Percentiles rank a stretch among this genome's conserved stretches.
Evolutionary conservation across 352 stramenopile genomes (phyloP).

Genomic region (Globisporangium takayamanum): DNA sequence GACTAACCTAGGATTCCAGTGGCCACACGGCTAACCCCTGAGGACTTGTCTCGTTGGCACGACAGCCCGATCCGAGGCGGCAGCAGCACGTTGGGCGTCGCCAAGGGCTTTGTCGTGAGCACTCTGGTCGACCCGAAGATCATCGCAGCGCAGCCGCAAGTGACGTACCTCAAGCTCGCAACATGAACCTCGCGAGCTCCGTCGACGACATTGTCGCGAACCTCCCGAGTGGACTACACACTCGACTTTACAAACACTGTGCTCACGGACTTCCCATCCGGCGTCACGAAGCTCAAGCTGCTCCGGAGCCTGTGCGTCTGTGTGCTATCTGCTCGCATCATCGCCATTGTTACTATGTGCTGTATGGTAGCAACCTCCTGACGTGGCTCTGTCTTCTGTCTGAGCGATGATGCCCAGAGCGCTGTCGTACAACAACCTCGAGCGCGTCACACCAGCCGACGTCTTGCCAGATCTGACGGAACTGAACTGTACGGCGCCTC

Average conservation of each 20-base stretch:
- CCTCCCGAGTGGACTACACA: neutral
- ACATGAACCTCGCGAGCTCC: neutral
- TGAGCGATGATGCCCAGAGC: neutral
- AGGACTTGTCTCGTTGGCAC: no score
- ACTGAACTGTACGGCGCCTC: no score
- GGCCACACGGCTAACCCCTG: no score
- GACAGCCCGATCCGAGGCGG: neutral
- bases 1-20: no score
- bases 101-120: conserved; percentile 1
- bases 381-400: no score
- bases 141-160: neutral
- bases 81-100: neutral
- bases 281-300: neutral
- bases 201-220: neutral
- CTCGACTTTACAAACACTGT: conserved; percentile 1
- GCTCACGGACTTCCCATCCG: neutral
- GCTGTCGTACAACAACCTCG: conserved; percentile 3
- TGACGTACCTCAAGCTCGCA: neutral
- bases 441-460: neutral
- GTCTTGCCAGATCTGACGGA: neutral
- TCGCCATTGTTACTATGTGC: no score
- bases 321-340: neutral
- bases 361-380: no score
- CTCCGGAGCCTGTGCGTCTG: conserved; percentile 4
- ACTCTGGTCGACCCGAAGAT: conserved; percentile 2